Evolutionary conservation across 2,329 filamentous ascomycete species (phyloP), one percentile per base, ranked within the genome.

Genomic region (Leptodontidium sp.): DNA sequence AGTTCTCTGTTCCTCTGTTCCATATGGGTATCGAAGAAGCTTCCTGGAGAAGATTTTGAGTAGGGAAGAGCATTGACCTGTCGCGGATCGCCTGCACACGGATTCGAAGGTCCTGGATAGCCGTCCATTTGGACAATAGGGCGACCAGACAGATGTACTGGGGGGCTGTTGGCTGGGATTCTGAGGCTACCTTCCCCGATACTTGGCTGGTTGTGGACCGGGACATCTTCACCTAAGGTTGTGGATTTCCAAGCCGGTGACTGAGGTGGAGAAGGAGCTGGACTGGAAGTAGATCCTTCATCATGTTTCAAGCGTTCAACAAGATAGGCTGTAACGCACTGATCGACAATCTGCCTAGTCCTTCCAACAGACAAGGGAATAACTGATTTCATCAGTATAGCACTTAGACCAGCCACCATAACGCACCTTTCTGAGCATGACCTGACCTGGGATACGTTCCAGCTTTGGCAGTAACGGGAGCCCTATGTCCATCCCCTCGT

Each of bases 311-410:
- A 75, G 61, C 78, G 77, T 50, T 80, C 77, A 21, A 89, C 77
- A 73, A 88, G 87, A 49, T 81, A 79, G 47, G 72, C 78, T 43
- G 81, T 80, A 26, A 89, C 76, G 73, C 86, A 89, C 61, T 80
- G 80, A 69, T 87, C 85, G 65, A 89, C 84, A 68, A 93, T 82
- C 35, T 81, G 77, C 73, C 82, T 85, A 11, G 90, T 91, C 71
- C 85, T 83, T 61, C 89, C 86, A 35, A 90, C 74, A 6, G 90
- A 91, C 67, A 93, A 80, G 9, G 83, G 82, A 43, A 80, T 71
- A 53, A 79, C 82, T 83, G 57, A 12, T 32, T 4, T 45, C 9
- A 52, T 67, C 50, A 67, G 58, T 40, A 35, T 11, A 49, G n/a
- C n/a, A 26, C 40, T 24, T 43, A 24, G 14, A 49, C 15, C 17